These are phyloP conservation scores for Mortierella sp. DNA, from an alignment of 371 early-diverging fungal species.

Conservation along the genomic window DNA sequence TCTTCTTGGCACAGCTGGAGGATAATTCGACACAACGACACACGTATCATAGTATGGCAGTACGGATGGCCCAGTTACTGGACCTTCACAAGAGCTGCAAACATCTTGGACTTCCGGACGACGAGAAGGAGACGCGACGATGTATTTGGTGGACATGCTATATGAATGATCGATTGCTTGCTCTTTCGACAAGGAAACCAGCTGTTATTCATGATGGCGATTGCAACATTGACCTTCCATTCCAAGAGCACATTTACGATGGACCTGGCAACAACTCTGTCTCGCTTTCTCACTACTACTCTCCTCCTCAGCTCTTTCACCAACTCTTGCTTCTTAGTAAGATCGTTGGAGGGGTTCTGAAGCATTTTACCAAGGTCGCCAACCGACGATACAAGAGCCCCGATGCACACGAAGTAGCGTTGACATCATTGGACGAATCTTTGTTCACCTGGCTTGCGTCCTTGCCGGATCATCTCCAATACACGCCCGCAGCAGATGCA, in stretches of 20 bases:
- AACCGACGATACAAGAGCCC: constrained; percentile 43
- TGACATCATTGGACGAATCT: constrained; percentile 47
- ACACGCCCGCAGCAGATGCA: constrained; percentile 37
- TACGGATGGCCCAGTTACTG: constrained; percentile 48
- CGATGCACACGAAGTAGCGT: constrained; percentile 44
- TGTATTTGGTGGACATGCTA: constrained; percentile 54
- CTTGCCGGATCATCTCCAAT: constrained; percentile 46
- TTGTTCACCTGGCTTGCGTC: constrained; percentile 49
- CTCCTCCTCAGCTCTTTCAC: constrained; percentile 48
- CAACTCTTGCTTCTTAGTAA: constrained; percentile 45
- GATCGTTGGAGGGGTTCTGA: constrained; percentile 45
- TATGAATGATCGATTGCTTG: constrained; percentile 51
- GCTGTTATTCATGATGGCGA: constrained; percentile 50
- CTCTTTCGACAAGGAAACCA: constrained; percentile 46
- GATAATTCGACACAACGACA: constrained; percentile 52
- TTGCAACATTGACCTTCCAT: constrained; percentile 48
- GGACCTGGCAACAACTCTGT: constrained; percentile 49
- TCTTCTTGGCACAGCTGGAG: constrained; percentile 48
- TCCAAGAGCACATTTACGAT: constrained; percentile 52
- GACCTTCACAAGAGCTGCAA: constrained; percentile 45
- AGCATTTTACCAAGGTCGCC: constrained; percentile 50
- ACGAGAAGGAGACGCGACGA: constrained; percentile 46
- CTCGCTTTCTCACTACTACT: constrained; percentile 50
- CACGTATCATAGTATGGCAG: constrained; percentile 51
- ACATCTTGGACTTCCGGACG: constrained; percentile 46